Percentiles rank a stretch among this genome's conserved stretches.
Evolutionary conservation across 2,329 filamentous ascomycete species (phyloP).

Genomic region (Penicillium expansum): DNA sequence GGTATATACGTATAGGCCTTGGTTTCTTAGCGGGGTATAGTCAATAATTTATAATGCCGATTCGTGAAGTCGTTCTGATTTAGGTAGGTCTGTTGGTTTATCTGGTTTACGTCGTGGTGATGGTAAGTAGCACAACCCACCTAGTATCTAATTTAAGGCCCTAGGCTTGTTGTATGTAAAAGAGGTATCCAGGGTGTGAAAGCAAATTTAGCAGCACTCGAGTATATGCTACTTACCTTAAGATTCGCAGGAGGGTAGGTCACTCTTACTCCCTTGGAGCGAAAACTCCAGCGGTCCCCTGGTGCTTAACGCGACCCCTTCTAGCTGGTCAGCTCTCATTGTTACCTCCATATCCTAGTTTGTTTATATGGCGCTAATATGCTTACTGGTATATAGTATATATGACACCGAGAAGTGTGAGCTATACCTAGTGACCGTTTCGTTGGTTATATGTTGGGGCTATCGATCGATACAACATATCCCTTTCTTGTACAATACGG

Average conservation of each 20-base stretch:
- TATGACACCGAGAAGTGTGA: too few species aligned
- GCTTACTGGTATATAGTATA: not conserved
- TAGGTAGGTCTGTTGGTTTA: not conserved
- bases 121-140: too few species aligned
- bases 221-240: too few species aligned
- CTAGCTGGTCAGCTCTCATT: not conserved
- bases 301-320: not conserved
- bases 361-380: not conserved
- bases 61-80: not conserved
- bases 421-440: not conserved
- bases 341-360: too few species aligned
- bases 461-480: too few species aligned
- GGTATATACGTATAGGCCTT: not conserved
- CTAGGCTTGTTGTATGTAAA: not conserved
- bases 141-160: too few species aligned
- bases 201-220: not conserved
- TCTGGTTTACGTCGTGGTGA: too few species aligned
- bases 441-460: not conserved
- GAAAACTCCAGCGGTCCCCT: not conserved
- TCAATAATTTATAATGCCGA: too few species aligned
- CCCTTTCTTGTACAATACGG: too few species aligned
- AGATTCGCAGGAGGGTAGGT: not conserved
- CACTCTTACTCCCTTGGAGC: not conserved
- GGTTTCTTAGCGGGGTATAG: too few species aligned
- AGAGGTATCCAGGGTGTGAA: rapidly evolving